phyloP scores from a whole-genome alignment of 306 rosid species.

The Lotus japonicus region DNA sequence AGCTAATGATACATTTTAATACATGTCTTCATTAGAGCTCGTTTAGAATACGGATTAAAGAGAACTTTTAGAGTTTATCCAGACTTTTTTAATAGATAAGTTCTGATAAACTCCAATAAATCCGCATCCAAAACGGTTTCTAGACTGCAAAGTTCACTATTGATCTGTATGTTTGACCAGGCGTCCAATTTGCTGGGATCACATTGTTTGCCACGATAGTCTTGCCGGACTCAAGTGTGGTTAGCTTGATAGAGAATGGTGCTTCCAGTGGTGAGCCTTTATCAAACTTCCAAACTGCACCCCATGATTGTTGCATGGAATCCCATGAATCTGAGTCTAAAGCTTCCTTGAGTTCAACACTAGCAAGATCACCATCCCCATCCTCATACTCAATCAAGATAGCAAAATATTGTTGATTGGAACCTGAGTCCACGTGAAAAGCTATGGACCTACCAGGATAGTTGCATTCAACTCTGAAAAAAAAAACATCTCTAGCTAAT shows the following conservation, averaged over 20 bases:
- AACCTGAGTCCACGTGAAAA: constrained; percentile 53
- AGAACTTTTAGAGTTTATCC: no score
- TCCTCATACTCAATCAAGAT: constrained; percentile 40
- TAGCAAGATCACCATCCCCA: constrained; percentile 52
- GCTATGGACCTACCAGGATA: constrained; percentile 39
- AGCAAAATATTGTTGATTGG: constrained; percentile 54
- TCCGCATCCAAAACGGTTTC: not conserved
- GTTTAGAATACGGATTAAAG: no score
- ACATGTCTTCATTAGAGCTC: no score
- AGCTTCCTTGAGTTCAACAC: constrained; percentile 53
- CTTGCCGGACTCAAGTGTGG: constrained; percentile 30
- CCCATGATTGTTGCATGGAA: constrained; percentile 63
- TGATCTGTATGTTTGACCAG: constrained; percentile 64
- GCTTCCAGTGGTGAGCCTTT: constrained; percentile 32
- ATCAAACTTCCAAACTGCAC: constrained; percentile 65
- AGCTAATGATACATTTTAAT: no score
- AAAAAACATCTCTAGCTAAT: not conserved
- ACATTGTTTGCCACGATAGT: constrained; percentile 41
- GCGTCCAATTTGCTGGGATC: constrained; percentile 63
- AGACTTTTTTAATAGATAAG: no score
- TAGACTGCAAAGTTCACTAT: constrained; percentile 37
- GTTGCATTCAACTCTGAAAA: constrained; percentile 47
- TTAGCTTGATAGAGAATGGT: constrained; percentile 57
- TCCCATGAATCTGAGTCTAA: constrained; percentile 39
- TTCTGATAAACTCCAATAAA: no score